Base-by-base conservation (phyloP, 2,329 filamentous ascomycete genomes). In the Cordyceps cateniannulata region DNA sequence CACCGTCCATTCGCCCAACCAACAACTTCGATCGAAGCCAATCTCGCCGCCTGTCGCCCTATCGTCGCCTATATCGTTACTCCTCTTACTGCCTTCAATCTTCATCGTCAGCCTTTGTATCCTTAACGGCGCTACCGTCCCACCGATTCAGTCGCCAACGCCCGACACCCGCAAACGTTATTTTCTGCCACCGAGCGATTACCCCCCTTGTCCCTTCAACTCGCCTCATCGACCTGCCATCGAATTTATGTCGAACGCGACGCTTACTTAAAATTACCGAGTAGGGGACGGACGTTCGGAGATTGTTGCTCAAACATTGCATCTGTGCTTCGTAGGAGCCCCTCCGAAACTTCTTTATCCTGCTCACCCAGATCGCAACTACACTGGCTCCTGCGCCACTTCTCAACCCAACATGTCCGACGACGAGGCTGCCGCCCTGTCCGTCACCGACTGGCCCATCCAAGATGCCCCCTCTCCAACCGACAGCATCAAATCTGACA, bases 401-500 rank as follows among this genome's bases (percentile, higher is more conserved):
- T 67, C 64, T 67, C 54, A 61, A 62, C 50, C 71, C 62, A 74
- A 75, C 62, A 73, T 77, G 72, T 77, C 76, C 52, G 77, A 77
- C 63, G 75, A 79, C 66, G 77, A 79, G 62, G 73, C 72, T 62
- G 72, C 69, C 59, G 69, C 71, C 62, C 66, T 72, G 58, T 70
- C 72, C 32, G 66, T 66, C 53, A 67, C 69, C 60, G 72, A 72
- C 68, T 75, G 72, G 76, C 69, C 71, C 29, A 66, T 70, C 24
- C 65, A 68, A 35, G 73, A 71, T 63, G 69, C 70, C 62, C 74
- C 68, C 45, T 79, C 73, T 61, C 78, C 73, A 62, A 75, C 72
- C 62, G 78, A 70, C 63, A 80, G 74, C 70, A 70, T 68, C 61
- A 77, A 75, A 67, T 76, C 79, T 67, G 71, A 76, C 62, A 70